Conservation (phyloP, 371 early-diverging fungal species). For the Mortierella sp. region DNA sequence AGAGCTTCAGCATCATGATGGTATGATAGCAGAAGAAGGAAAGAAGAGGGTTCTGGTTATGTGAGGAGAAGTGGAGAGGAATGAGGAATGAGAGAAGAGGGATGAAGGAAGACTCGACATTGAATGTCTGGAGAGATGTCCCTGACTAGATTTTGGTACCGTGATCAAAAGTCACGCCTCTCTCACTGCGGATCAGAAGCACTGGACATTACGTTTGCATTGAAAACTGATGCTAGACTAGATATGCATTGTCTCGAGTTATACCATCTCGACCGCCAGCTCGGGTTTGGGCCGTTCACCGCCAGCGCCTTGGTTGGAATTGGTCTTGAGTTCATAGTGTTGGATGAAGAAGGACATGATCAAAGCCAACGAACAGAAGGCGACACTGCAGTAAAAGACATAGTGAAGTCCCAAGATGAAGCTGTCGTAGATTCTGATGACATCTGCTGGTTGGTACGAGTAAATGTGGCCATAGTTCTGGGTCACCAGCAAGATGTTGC, state of each 20-base stretch:
- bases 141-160: too few relatives aligned
- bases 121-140: not conserved
- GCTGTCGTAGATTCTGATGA: slow-evolving; percentile 14
- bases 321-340: slow-evolving; percentile 46
- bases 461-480: slow-evolving; percentile 15
- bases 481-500: slow-evolving; percentile 9
- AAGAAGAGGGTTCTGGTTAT: not conserved
- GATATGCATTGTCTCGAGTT: too few relatives aligned
- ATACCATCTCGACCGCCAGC: slow-evolving; percentile 36
- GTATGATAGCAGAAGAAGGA: not conserved
- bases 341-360: slow-evolving; percentile 29
- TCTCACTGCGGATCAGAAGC: too few relatives aligned
- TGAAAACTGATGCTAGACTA: too few relatives aligned
- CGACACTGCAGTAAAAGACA: slow-evolving; percentile 29
- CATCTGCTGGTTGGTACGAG: not conserved
- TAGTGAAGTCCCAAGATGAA: slow-evolving; percentile 26
- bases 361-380: slow-evolving; percentile 22
- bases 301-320: slow-evolving; percentile 33
- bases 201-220: too few relatives aligned
- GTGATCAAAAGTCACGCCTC: too few relatives aligned
- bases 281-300: slow-evolving; percentile 33
- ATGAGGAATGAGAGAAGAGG: not conserved
- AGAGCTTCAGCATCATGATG: slow-evolving; percentile 34
- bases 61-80: not conserved
- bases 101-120: not conserved